Percentiles rank a stretch among this genome's conserved stretches.
phyloP scores from a whole-genome alignment of 2,329 filamentous ascomycete species.

The Torrubiella hemipterigena region DNA sequence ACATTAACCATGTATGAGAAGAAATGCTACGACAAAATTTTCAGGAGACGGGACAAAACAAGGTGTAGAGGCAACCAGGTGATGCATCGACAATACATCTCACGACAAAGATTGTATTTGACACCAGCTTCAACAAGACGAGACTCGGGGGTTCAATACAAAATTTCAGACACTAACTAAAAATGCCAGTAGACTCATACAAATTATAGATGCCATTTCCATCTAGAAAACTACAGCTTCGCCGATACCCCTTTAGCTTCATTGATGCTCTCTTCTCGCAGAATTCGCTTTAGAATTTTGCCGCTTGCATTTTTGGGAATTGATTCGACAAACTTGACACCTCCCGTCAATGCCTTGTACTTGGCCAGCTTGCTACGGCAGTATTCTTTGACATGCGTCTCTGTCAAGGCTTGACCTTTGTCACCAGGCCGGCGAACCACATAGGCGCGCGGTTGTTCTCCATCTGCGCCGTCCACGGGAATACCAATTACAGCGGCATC shows the following conservation, averaged over 20 bases:
- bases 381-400: background rate
- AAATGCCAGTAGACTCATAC: too few species aligned
- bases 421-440: slow-evolving; percentile 25
- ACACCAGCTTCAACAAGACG: too few species aligned
- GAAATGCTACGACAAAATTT: too few species aligned
- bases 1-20: too few species aligned
- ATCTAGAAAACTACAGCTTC: background rate
- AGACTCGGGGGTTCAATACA: too few species aligned
- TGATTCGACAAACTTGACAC: slow-evolving; percentile 49
- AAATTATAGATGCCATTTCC: too few species aligned
- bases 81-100: too few species aligned
- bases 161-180: too few species aligned
- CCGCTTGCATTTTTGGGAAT: slow-evolving; percentile 32
- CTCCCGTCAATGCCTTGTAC: slow-evolving; percentile 54
- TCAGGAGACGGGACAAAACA: too few species aligned
- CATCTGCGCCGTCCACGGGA: slow-evolving; percentile 30
- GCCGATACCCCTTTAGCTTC: background rate
- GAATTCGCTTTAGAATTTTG: background rate
- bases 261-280: background rate
- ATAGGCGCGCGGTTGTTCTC: slow-evolving; percentile 50
- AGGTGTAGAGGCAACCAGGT: too few species aligned
- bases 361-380: slow-evolving; percentile 31
- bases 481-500: slow-evolving; percentile 57
- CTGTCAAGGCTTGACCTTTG: background rate
- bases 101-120: too few species aligned